Evolutionary conservation across 208 protist genomes (phyloP).

Genomic region (Trichomonas tenax): DNA sequence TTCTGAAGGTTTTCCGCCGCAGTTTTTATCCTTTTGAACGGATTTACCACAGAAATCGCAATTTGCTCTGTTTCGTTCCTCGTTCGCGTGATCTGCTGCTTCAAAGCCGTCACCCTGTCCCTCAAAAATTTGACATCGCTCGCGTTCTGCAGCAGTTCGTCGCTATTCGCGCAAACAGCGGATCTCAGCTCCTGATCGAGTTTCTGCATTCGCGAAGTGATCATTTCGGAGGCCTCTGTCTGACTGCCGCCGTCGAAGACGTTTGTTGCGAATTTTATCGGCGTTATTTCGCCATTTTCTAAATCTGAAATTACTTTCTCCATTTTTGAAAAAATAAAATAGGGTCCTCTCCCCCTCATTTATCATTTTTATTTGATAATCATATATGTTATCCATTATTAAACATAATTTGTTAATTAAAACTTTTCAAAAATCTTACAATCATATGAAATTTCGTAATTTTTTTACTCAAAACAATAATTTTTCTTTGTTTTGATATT

Average conservation of each 20-base stretch:
- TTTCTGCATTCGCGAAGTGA: background rate
- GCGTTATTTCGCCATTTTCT: background rate
- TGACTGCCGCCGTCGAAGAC: background rate
- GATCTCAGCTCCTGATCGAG: background rate
- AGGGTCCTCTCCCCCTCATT: too few relatives aligned
- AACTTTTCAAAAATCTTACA: too few relatives aligned
- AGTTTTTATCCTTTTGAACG: background rate
- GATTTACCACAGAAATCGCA: background rate
- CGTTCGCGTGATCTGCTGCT: background rate
- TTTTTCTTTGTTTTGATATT: too few relatives aligned
- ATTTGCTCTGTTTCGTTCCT: background rate
- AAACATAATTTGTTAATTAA: too few relatives aligned
- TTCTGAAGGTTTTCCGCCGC: background rate
- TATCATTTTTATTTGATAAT: too few relatives aligned
- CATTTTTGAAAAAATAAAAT: background rate
- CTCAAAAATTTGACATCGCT: background rate
- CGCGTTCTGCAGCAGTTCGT: background rate
- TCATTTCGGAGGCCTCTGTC: background rate
- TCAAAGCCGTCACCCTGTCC: background rate
- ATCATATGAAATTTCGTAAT: too few relatives aligned
- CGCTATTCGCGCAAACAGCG: background rate
- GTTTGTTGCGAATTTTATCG: background rate
- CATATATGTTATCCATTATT: too few relatives aligned
- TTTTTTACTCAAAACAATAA: too few relatives aligned
- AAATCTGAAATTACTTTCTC: background rate